Evolutionary conservation across 148 eudicot genomes (phyloP), one percentile per base, ranked within the genome.

Genomic region (Silene uniflora): DNA sequence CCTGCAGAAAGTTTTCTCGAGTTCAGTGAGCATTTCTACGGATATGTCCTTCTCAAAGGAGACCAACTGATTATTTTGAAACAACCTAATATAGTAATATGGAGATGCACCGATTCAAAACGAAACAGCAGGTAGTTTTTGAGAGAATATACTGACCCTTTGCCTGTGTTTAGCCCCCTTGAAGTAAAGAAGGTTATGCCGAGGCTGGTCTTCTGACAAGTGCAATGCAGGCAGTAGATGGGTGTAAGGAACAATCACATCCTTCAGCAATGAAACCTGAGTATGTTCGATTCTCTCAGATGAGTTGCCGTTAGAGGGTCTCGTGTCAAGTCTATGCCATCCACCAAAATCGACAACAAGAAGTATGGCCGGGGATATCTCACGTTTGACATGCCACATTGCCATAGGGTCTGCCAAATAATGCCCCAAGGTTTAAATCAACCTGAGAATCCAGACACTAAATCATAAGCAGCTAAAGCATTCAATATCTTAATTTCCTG

Each of bases 371-470:
- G 97, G 89, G 71, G 98, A 81, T 24, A 96, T 89, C 84, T 96
- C 97, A 21, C 86, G 91, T 84, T 77, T 95, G 73, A 92, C 87
- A 78, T 95, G 99, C 92, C 92, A 95, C 97, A 92, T 86, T 73
- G 99, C 95, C 81, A 96, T 96, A 67, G 99, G 99, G 97, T 92
- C 99, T 96, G 99, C 94, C 96, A 92, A 96, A 92, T 85, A 96
- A 89, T 80, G 94, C 98, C 87, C 87, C 99, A 96, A 92, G 89
- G 80, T 89, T 89, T 92, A 85, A 88, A 88, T 82, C 77, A 90
- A 92, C 96, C 97, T 91, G 94, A 87, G 90, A 91, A 90, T 82
- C 83, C 90, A 91, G 79, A 91, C 83, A 85, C 92, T 91, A 78
- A 64, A 84, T 75, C 76, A 91, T 88, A 88, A 93, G 92, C 86